Evolutionary conservation across 2,329 filamentous ascomycete species (phyloP), one percentile per base, ranked within the genome.

Genomic region (Aspergillus sp.): DNA sequence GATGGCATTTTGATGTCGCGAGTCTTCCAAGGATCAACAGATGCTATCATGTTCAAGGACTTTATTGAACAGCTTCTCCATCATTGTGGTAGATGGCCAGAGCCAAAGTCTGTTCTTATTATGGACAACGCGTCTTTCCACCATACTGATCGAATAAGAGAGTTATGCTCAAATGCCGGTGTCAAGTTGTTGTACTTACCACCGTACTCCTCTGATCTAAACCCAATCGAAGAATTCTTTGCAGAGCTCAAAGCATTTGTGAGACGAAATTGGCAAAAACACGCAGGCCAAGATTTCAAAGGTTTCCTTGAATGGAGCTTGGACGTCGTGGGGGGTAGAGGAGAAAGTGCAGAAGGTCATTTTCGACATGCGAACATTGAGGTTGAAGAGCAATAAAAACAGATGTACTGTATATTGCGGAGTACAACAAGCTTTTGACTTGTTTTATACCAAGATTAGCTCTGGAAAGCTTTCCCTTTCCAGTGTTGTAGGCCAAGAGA

Each of bases 181-280:
- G 64, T 68, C 25, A 60, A 61, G 53, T 54, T 68, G 12, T 27
- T 60, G 38, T 68, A 63, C 55, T 48, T 69, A 23, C 60, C 64
- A 13, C 65, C 57, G 20, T 70, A 69, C 50, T 68, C 60, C 30
- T 64, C 61, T 20, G 60, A 66, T 47, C 49, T 68, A 15, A 66
- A 68, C 54, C 64, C 61, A 25, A 66, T 68, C 51, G 57, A 68
- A 50, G 58, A 68, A 48, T 60, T 64, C 47, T 69, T 69, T 54
- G 49, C 59, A 25, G 61, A 65, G 49, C 50, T 69, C 5, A 69
- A 69, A 50, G 57, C 53, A 10, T 66, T 61, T 46, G 64, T 69
- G 27, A 61, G 63, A 49, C 55, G 54, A 45, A 52, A 63, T 46
- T 65, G 55, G 58, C 48, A 57, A n/a, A 46, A 60, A 15, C 48